A percentile compares a stretch with the other conserved stretches of the same genome.
phyloP scores from a whole-genome alignment of 371 early-diverging fungal species.

The Basidiobolus heterosporus region DNA sequence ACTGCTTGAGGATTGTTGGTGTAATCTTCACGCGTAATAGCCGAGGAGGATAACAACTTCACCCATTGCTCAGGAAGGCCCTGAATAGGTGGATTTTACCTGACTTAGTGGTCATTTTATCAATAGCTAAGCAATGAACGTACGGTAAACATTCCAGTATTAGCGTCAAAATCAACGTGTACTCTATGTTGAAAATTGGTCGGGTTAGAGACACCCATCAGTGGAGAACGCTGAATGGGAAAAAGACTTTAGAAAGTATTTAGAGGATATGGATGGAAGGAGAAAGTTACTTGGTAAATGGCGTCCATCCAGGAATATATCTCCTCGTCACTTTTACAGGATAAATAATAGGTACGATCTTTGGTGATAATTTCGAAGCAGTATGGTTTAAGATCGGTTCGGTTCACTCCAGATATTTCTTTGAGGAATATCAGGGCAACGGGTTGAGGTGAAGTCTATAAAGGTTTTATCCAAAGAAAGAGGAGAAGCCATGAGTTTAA shows the following conservation, averaged over 20 bases:
- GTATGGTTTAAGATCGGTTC: conserved; percentile 71
- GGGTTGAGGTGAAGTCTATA: conserved; percentile 47
- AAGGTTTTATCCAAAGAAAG: not conserved
- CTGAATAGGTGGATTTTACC: conserved; percentile 13
- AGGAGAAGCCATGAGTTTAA: too few species aligned
- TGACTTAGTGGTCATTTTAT: too few species aligned
- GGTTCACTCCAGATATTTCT: conserved; percentile 67
- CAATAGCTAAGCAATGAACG: too few species aligned
- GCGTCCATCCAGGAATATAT: conserved; percentile 93
- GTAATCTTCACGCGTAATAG: conserved; percentile 88
- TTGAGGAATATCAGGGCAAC: conserved; percentile 69
- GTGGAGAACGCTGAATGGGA: conserved; percentile 45
- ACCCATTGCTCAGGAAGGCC: conserved; percentile 91
- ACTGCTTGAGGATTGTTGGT: conserved; percentile 94
- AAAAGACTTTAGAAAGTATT: too few species aligned
- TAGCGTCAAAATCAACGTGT: conserved; percentile 93
- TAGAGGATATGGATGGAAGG: too few species aligned
- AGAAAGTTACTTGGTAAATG: conserved; percentile 51
- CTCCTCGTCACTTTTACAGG: conserved; percentile 84
- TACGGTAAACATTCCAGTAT: conserved; percentile 83
- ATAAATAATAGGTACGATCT: conserved; percentile 67
- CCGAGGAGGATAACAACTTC: conserved; percentile 68
- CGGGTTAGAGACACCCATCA: conserved; percentile 78
- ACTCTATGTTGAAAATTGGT: conserved; percentile 89
- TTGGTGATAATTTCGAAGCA: conserved; percentile 80